phyloP scores from a whole-genome alignment of 768 basidiomycete genomes.

The Tylopilus rubrobrunneus region DNA sequence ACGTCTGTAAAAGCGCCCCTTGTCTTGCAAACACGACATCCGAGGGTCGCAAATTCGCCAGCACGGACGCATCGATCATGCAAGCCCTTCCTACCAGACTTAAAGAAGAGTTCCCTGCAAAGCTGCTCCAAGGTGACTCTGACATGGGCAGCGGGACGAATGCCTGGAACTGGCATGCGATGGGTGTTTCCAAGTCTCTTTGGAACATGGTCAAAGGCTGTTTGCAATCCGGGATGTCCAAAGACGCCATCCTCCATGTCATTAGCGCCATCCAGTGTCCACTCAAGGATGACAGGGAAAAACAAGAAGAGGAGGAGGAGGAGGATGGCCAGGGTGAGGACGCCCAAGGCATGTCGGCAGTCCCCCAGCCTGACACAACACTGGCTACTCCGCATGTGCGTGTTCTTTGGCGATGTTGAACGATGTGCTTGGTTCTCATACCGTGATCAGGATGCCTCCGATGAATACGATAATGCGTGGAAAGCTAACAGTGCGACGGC shows the following conservation, averaged over 20 bases:
- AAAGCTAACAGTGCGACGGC: conserved; percentile 49
- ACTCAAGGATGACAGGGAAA: conserved; percentile 33
- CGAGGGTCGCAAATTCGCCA: conserved; percentile 65
- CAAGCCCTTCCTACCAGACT: conserved; percentile 64
- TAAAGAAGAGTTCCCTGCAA: conserved; percentile 72
- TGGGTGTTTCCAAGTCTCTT: conserved; percentile 65
- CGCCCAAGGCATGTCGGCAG: conserved; percentile 16
- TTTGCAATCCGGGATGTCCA: conserved; percentile 55
- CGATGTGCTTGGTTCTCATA: conserved; percentile 7
- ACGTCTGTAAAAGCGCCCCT: conserved; percentile 52
- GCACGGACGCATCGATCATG: conserved; percentile 69
- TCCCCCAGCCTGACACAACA: conserved; percentile 24
- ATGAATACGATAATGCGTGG: conserved; percentile 62
- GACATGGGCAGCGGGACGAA: conserved; percentile 56
- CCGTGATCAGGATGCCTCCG: conserved; percentile 37
- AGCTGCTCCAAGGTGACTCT: conserved; percentile 50
- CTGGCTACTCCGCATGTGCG: conserved; percentile 27
- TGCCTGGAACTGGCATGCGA: conserved; percentile 75
- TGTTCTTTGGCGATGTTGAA: neutral
- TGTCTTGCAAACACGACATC: conserved; percentile 42
- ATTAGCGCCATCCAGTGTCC: conserved; percentile 53
- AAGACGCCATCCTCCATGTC: conserved; percentile 57
- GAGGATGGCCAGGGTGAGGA: conserved; percentile 34
- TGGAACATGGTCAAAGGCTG: conserved; percentile 72
- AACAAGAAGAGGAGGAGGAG: conserved; percentile 33